Evolutionary conservation across 805 yeast species (phyloP), one percentile per base, ranked within the genome.

Genomic region (Barnettozyma vustinii): DNA sequence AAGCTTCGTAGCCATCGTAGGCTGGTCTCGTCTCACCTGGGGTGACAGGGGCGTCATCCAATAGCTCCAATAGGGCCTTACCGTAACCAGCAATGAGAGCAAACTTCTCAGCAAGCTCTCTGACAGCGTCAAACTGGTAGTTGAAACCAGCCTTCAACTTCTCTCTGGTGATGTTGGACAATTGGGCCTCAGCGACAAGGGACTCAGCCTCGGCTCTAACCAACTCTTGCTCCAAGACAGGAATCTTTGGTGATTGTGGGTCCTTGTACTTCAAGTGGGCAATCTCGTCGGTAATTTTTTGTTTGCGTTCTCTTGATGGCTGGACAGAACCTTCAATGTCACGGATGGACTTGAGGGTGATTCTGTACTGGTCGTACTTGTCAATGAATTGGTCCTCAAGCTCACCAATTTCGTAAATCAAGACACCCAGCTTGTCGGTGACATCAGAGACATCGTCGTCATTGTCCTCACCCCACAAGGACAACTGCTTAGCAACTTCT

Each of bases 1-100:
- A 84, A 42, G 92, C 90, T 68, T 86, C 94, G 67, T 85, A 86
- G 58, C 95, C 95, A 61, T 86, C 95, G 67, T 86, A 86, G 51
- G 91, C 85, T 37, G 91, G 85, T 80, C 94, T 84, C 44, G 92
- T 85, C 73, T 87, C 96, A 75, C 96, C 96, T 51, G 96, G 96
- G 51, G 92, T 85, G 46, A 87, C 92, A 53, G 94, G 87, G 54
- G 88, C 72, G 63, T 86, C 94, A 63, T 87, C 95, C 64, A 87
- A 75, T 64, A 87, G 76, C 71, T 86, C 92, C 64, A 87, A 75
- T 51, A 87, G 70, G 30, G 92, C 94, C 73, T 86, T 86, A 71
- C 96, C 96, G 74, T 87, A 86, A 53, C 94, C 92, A 47, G 95
- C 92, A 69, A 88, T 84, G 61, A 87, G 74, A 48, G 94, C 92